Base-by-base conservation (phyloP, 768 basidiomycete species). In the Lyophyllum decastes region DNA sequence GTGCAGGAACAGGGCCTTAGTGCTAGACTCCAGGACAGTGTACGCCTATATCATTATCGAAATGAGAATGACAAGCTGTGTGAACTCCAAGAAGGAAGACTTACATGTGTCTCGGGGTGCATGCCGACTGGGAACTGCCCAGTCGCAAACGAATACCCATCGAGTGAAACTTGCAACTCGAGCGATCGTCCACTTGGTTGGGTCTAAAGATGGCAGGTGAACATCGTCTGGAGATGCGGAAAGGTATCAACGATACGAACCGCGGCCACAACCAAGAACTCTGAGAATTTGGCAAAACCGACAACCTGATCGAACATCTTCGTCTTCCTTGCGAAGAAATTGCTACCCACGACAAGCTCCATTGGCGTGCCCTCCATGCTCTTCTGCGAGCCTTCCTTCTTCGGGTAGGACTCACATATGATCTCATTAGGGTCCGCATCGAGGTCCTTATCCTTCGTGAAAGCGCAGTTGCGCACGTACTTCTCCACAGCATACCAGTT, bases 251-350 rank as follows among this genome's bases (percentile, higher is more conserved):
- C 1, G 58, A 54, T 24, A 66, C 86, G 52, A 41, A 97, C 94
- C 82, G 95, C 89, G 22, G 96, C 97, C 27, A 98, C 96, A 45
- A 98, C 87, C 69, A 98, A 80, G 70, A 91, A 99, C 76, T 99
- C 94, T 0, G 93, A 93, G 72, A 99, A 99, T 75, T 94, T 95
- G 0, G 97, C 89, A 75, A 95, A 98, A 7, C 97, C 97, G 62
- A 94, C 94, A 53, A 99, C 88, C 43, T 86, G 78, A 46, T 92
- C 84, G 66, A 98, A 99, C 21, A 97, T 70, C 68, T 83, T 90
- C 60, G 76, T 85, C 78, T 86, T 89, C 60, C 80, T 84, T 47
- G 61, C 61, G 68, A 86, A 98, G 75, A 85, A 98, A 54, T 86
- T 78, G 11, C 78, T 70, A 0, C 97, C 96, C 12, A 85, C 83